Evolutionary conservation across 2,329 filamentous ascomycete species (phyloP), one percentile per base, ranked within the genome.

Genomic region (Penicillium glabrum): DNA sequence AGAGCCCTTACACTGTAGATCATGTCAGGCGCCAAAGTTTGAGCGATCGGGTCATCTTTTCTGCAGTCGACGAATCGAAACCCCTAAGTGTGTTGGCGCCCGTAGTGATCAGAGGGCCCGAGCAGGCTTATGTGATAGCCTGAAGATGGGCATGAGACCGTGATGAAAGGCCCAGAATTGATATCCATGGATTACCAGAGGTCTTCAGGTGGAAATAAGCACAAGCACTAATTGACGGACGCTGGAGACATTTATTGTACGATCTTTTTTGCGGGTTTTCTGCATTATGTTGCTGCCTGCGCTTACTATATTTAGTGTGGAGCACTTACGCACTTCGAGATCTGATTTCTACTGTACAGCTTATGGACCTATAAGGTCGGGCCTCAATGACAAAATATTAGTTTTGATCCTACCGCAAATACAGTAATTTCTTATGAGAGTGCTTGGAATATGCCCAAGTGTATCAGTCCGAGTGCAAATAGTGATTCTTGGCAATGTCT

Each of bases 201-300:
- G 27, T 29, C 27, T 37, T 37, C 16, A 37, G 16, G 35, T 19
- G 9, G 9, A 41, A 23, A 41, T 9, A 41, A 23, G 19, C 9
- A 21, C 9, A 13, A 23, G 39, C 39, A 10, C 39, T 23, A 41
- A 41, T 21, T 41, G 21, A 19, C 33, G 24, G 31, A 24, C 16
- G 9, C 23, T 9, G 47, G 47, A 16, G 19, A 11, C 14, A 19
- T 50, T 50, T 50, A 50, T 50, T 19, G 16, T 27, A 2, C 11
- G 8, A 27, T 27, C 21, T 8, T 14, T 37, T 27, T 48, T 23
- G 13, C 19, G 27, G 13, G 33, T 23, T 23, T 23, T 29, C 16
- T n/a, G 21, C 46, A 26, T 37, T 37, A 39, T 39, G 41, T 53
- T 53, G 51, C 51, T 53, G 51, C 51, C 51, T 53, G 51, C 51